These are phyloP conservation scores for Termitomyces sp. DNA, from an alignment of 768 basidiomycete genomes.

Conservation along the genomic window DNA sequence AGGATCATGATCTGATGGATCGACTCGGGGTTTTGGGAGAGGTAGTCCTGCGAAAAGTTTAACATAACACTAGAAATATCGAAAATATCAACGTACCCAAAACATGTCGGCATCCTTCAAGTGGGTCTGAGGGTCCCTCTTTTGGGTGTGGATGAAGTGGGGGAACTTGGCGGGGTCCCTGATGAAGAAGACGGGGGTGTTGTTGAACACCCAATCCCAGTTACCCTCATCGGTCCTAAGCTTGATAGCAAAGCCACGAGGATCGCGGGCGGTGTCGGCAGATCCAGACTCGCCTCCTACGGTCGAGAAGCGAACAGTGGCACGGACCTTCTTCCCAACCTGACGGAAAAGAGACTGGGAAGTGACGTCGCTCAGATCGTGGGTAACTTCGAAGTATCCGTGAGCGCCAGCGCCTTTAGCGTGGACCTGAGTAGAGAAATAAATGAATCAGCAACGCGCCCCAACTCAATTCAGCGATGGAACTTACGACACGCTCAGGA, in stretches of 20 bases:
- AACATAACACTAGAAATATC: neutral
- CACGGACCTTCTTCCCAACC: constrained; percentile 61
- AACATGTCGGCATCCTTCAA: constrained; percentile 83
- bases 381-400: constrained; percentile 88
- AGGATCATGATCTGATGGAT: constrained; percentile 87
- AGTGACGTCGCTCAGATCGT: constrained; percentile 79
- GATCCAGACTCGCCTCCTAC: constrained; percentile 87
- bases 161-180: constrained; percentile 86
- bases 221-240: constrained; percentile 89
- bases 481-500: constrained; percentile 83
- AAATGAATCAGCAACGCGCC: constrained; percentile 14
- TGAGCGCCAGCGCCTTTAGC: constrained; percentile 93
- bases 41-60: constrained; percentile 61
- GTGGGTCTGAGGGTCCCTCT: constrained; percentile 89
- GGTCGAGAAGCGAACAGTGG: constrained; percentile 89
- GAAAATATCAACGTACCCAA: constrained; percentile 44
- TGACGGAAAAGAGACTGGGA: constrained; percentile 61
- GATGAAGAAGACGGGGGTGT: constrained; percentile 90
- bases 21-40: constrained; percentile 83
- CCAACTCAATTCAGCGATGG: constrained; percentile 14
- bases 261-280: constrained; percentile 89
- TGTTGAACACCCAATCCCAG: constrained; percentile 90
- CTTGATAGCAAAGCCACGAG: constrained; percentile 89
- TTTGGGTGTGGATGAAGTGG: constrained; percentile 93
- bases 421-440: constrained; percentile 55